Base-by-base conservation (phyloP, 192 early-diverging fungal genomes). In the Coemansia brasiliensis region DNA sequence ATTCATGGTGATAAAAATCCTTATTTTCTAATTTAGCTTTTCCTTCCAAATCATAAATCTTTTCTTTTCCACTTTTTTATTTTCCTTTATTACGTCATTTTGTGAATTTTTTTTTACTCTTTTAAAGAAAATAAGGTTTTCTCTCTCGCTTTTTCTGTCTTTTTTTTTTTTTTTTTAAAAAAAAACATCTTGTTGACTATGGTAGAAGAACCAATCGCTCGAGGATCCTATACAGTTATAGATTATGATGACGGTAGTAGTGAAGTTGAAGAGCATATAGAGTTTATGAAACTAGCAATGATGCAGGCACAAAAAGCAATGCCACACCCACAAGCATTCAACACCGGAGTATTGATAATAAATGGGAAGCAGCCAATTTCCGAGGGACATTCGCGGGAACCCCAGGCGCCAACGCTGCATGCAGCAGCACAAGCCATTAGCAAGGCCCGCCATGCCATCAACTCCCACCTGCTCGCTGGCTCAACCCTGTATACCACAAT, bases 401-500 rank as follows among this genome's bases (percentile, higher is more conserved):
- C 44, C 1, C 57, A 62, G 39, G 45, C 46, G 0, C 68, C 61
- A 0, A 22, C 45, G 6, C 46, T 51, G 3, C 73, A 75, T 32
- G 73, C 73, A 1, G 66, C 73, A 0, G 73, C 55, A 20, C 38
- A 20, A 2, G 63, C 73, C 20, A 57, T 75, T 16, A 38, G 32
- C 27, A 69, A 69, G 55, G 73, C 73, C 3, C 64, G 24, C 1
- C 16, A 26, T 16, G 25, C 45, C 24, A 38, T 32, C 7, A 27
- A 44, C n/a, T 17, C 57, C 3, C 32, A 49, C 15, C 9, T 69
- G 8, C 22, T 74, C 7, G 27, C 12, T 12, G 85, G 83, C 17
- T 63, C 83, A 5, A 89, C 87, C 16, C 87, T 95, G 67, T 98
- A 96, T 65, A 92, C 94, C 21, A 98, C 96, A 5, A 98, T 98